These are phyloP conservation scores for Escovopsis sp. DNA, from an alignment of 2,329 filamentous ascomycete genomes.

Conservation along the genomic window DNA sequence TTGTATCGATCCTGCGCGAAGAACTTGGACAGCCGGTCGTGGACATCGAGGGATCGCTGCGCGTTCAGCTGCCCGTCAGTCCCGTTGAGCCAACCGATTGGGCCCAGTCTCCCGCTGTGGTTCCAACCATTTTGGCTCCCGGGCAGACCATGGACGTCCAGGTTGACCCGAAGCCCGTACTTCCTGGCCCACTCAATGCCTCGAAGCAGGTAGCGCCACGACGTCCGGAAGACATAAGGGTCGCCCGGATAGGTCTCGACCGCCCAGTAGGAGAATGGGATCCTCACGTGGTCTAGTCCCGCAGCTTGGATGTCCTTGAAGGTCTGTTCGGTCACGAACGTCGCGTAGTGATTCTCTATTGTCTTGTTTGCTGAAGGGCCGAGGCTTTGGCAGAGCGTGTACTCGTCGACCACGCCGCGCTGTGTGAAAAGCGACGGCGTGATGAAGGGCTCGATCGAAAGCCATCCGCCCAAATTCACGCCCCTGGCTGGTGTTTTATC, in stretches of 20 bases:
- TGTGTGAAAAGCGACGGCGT: constrained; percentile 72
- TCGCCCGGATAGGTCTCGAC: constrained; percentile 73
- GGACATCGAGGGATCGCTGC: constrained; percentile 71
- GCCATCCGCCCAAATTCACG: constrained; percentile 88
- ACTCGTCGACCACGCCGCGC: constrained; percentile 72
- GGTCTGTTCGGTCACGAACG: constrained; percentile 71
- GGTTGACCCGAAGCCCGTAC: constrained; percentile 79
- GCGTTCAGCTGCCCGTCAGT: constrained; percentile 65
- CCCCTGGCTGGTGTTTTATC: constrained; percentile 67
- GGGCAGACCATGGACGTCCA: constrained; percentile 83
- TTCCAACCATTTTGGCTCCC: constrained; percentile 98
- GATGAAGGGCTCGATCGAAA: constrained; percentile 88
- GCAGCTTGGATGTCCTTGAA: constrained; percentile 75
- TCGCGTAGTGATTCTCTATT: constrained; percentile 83
- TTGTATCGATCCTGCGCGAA: constrained; percentile 88
- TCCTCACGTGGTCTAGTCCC: constrained; percentile 91
- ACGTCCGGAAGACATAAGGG: constrained; percentile 72
- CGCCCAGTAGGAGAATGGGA: constrained; percentile 92
- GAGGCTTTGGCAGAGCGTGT: constrained; percentile 57
- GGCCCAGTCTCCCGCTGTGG: constrained; percentile 72
- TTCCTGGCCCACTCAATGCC: constrained; percentile 89
- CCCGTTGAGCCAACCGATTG: constrained; percentile 83
- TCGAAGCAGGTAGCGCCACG: constrained; percentile 86
- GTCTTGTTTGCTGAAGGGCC: constrained; percentile 50
- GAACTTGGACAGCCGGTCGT: constrained; percentile 76